Base-by-base conservation (phyloP, 345 rosid genomes). In the Syzygium aromaticum region DNA sequence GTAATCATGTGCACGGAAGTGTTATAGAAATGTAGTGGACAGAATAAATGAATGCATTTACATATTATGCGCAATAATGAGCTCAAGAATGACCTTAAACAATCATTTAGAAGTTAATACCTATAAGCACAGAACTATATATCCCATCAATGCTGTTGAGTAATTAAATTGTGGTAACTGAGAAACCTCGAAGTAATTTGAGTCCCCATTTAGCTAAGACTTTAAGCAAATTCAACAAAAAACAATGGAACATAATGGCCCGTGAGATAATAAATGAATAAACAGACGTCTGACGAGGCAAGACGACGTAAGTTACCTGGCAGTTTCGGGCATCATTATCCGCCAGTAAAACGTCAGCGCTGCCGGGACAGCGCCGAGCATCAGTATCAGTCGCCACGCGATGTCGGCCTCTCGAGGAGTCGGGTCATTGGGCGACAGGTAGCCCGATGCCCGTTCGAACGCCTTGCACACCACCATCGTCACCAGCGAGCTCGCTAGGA, bases 281-380 rank as follows among this genome's bases (percentile, higher is more conserved):
- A 28, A 11, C 12, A 59, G 64, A 59, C 0, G 25, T 30, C 77
- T 30, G 8, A 30, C 11, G 77, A 64, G 7, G 64, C 30, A 59
- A 49, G 54, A 9, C 7, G 28, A 52, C 28, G 8, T 12, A 33
- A 61, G 84, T 85, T 90, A 95, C 97, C 96, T 91, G 61, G 97
- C 96, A 27, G 97, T 93, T 93, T 95, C 97, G 28, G 97, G 97
- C 97, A 95, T 95, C 88, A 88, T 89, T 95, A 95, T 94, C 19
- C 97, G 93, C 96, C 96, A 95, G 40, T 95, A 95, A 77, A 86
- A 95, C 8, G 97, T 95, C 56, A 94, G 84, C 52, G 93, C 96
- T 33, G 97, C 96, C 51, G 97, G 97, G 54, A 95, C 82, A 40
- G 94, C 94, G 57, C 96, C 96, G 19, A 95, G 61, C 95, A 95